phyloP scores from a whole-genome alignment of 129 eudicot genomes.

The Tagetes erecta region DNA sequence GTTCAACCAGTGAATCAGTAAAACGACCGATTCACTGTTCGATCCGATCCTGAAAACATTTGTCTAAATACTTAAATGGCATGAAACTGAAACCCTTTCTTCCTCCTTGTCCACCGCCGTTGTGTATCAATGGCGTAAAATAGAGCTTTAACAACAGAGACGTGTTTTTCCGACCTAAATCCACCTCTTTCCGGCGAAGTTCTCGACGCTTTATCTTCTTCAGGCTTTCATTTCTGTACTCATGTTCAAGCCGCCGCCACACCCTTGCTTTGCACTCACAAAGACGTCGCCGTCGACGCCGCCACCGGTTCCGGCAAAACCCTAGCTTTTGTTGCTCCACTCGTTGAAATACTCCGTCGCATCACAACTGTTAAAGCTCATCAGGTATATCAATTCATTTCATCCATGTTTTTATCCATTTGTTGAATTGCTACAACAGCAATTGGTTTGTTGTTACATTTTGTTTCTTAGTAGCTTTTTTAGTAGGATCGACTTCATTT shows the following conservation, averaged over 20 bases:
- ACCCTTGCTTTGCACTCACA: constrained; percentile 78
- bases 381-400: constrained; percentile 42
- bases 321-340: constrained; percentile 87
- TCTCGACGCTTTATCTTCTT: constrained; percentile 45
- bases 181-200: constrained; percentile 73
- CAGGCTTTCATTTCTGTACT: constrained; percentile 80
- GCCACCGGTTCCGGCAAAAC: constrained; percentile 99
- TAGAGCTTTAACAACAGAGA: constrained; percentile 37
- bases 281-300: constrained; percentile 96
- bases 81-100: not conserved
- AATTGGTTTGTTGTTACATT: too few relatives aligned
- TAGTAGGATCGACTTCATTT: too few relatives aligned
- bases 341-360: constrained; percentile 94
- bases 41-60: too few relatives aligned
- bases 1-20: too few relatives aligned
- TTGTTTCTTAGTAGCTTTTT: too few relatives aligned
- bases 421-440: too few relatives aligned
- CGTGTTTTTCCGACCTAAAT: constrained; percentile 79
- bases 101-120: constrained; percentile 19
- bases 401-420: too few relatives aligned
- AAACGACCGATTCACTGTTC: too few relatives aligned
- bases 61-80: too few relatives aligned
- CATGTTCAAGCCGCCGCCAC: constrained; percentile 95
- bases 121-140: constrained; percentile 27
- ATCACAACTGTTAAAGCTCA: constrained; percentile 64